Evolutionary conservation across 306 rosid species (phyloP).

Genomic region (Quercus dentata): DNA sequence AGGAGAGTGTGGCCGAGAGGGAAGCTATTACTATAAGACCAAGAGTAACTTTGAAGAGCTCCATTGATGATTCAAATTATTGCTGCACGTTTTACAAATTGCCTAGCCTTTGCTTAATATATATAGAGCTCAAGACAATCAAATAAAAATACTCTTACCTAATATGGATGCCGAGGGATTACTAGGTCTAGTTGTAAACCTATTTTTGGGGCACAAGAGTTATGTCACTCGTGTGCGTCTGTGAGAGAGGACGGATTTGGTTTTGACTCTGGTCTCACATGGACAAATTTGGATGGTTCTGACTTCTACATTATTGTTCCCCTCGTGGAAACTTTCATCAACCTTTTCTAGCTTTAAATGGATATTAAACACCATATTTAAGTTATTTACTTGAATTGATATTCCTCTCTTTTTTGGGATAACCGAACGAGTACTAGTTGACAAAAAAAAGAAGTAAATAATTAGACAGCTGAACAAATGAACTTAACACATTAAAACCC

Average conservation of each 20-base stretch:
- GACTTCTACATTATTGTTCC: not conserved
- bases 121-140: constrained; percentile 21
- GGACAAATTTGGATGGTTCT: not conserved
- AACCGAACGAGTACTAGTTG: too few relatives aligned
- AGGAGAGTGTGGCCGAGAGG: constrained; percentile 28
- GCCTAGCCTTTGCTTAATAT: constrained; percentile 22
- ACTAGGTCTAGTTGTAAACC: constrained; percentile 31
- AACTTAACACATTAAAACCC: too few relatives aligned
- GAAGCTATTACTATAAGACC: constrained; percentile 21
- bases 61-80: constrained; percentile 29
- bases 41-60: constrained; percentile 21
- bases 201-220: constrained; percentile 3
- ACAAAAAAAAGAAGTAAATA: too few relatives aligned
- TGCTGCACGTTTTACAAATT: constrained; percentile 11
- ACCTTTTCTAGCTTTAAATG: too few relatives aligned
- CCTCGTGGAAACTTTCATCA: not conserved
- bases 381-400: too few relatives aligned
- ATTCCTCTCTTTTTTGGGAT: too few relatives aligned
- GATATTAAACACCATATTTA: too few relatives aligned
- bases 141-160: constrained; percentile 48
- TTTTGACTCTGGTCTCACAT: constrained; percentile 27
- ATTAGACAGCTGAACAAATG: too few relatives aligned
- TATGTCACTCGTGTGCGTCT: not conserved
- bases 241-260: not conserved
- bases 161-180: constrained; percentile 25